These are phyloP conservation scores for Colletotrichum nymphaeae DNA, from an alignment of 2,329 filamentous ascomycete species.

Conservation along the genomic window DNA sequence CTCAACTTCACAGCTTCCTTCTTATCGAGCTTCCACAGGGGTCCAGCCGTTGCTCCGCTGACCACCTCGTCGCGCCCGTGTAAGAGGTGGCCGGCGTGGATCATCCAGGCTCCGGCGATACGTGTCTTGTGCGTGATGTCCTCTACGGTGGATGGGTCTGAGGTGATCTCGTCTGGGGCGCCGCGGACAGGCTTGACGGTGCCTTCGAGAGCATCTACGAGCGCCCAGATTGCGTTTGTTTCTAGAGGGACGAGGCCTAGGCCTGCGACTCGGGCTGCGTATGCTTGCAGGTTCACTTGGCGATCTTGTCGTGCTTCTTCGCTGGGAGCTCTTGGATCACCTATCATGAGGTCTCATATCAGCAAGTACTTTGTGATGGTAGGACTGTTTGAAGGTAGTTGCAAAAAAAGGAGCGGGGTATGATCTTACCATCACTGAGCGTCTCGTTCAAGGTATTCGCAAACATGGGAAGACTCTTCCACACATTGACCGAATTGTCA, in stretches of 20 bases:
- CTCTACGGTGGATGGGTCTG: neutral
- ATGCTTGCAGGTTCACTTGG: neutral
- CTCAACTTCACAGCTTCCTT: conserved; percentile 28
- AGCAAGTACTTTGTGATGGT: neutral
- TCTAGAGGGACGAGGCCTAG: neutral
- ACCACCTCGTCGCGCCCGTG: neutral
- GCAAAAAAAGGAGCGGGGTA: neutral
- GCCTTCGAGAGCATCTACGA: neutral
- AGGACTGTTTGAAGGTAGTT: too few relatives aligned
- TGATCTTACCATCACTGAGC: neutral
- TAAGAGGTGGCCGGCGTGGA: neutral
- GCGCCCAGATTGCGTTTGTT: neutral
- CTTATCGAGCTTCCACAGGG: conserved; percentile 37
- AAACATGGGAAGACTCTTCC: neutral
- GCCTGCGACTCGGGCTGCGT: neutral
- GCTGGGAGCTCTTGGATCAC: neutral
- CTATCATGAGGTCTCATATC: neutral
- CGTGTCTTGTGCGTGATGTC: neutral
- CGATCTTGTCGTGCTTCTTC: neutral
- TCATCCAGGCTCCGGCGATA: neutral
- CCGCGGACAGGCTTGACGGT: neutral
- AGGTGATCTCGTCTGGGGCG: neutral
- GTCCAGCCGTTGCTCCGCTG: conserved; percentile 32
- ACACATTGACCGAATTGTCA: neutral
- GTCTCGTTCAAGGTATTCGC: neutral